These are phyloP conservation scores for Solidago caesia DNA, from an alignment of 129 eudicot genomes.

Conservation along the genomic window DNA sequence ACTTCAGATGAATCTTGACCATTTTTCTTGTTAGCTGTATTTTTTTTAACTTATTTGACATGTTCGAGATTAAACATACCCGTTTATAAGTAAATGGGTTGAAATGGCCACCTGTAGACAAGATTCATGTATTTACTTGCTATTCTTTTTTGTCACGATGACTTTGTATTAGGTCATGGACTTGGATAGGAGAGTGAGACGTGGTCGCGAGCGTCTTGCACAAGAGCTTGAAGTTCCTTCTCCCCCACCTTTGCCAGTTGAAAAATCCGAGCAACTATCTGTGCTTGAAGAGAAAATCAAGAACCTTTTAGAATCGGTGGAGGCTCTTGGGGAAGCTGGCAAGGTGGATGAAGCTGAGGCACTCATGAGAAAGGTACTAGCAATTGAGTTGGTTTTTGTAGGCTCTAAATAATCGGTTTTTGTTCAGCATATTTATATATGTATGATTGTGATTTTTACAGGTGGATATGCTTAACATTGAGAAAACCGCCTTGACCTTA, in stretches of 20 bases:
- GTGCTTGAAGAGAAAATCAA: constrained; percentile 89
- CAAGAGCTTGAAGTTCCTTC: constrained; percentile 83
- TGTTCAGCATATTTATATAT: not conserved
- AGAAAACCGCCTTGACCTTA: constrained; percentile 72
- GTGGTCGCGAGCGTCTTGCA: constrained; percentile 96
- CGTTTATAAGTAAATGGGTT: not conserved
- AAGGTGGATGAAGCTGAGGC: constrained; percentile 99
- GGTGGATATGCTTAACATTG: constrained; percentile 89
- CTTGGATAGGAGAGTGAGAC: constrained; percentile 85
- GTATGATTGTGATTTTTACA: constrained; percentile 25
- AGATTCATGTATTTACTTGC: constrained; percentile 2
- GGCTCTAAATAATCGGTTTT: not conserved
- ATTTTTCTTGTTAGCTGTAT: not conserved
- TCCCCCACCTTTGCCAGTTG: constrained; percentile 78
- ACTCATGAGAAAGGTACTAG: constrained; percentile 88
- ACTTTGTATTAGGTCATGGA: constrained; percentile 62
- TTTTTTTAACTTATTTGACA: not conserved
- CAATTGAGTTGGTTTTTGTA: constrained; percentile 15
- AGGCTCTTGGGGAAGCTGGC: constrained; percentile 98
- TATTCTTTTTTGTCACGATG: not conserved
- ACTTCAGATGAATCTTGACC: not conserved
- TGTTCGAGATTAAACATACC: not conserved
- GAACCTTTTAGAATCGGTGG: constrained; percentile 90
- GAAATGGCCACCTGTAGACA: constrained; percentile 6
- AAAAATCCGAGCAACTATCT: constrained; percentile 86